phyloP scores from a whole-genome alignment of 768 basidiomycete species.

The Boletus sp. region DNA sequence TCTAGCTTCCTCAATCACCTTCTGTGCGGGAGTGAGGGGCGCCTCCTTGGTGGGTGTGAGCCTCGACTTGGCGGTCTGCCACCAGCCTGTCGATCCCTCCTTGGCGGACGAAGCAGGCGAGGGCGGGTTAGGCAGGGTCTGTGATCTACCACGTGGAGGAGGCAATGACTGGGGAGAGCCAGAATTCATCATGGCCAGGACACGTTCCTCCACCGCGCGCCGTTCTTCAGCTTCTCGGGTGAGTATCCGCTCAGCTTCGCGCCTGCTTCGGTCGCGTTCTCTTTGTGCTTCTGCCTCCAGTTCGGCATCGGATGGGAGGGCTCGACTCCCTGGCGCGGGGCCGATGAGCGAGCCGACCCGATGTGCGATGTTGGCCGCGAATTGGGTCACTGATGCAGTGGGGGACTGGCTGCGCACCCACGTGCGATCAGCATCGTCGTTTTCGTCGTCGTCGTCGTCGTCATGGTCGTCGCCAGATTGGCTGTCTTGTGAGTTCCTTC shows the following conservation, averaged over 20 bases:
- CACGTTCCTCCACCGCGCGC: conserved; percentile 66
- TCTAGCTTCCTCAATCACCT: conserved; percentile 75
- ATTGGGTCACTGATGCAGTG: conserved; percentile 69
- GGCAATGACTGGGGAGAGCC: conserved; percentile 41
- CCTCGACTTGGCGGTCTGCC: conserved; percentile 69
- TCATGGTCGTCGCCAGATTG: conserved; percentile 43
- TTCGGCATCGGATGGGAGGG: conserved; percentile 69
- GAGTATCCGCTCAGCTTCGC: conserved; percentile 77
- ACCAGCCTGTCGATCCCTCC: conserved; percentile 61
- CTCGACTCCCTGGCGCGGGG: conserved; percentile 43
- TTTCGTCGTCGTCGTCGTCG: conserved; percentile 38
- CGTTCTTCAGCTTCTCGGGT: conserved; percentile 69
- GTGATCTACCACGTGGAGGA: conserved; percentile 61
- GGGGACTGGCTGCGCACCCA: conserved; percentile 46
- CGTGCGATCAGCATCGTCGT: conserved; percentile 23
- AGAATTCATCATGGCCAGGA: conserved; percentile 68
- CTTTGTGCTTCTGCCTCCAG: conserved; percentile 77
- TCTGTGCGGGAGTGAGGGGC: conserved; percentile 79
- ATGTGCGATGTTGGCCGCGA: conserved; percentile 74
- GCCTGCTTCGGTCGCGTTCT: conserved; percentile 71
- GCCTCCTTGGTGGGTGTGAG: conserved; percentile 80
- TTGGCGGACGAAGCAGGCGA: conserved; percentile 66
- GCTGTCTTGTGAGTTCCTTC: conserved; percentile 50
- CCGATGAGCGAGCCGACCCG: conserved; percentile 68
- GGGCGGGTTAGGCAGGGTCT: conserved; percentile 53